Percentiles rank a stretch among this genome's conserved stretches.
phyloP scores from a whole-genome alignment of 805 yeast genomes.

The Hanseniaspora valbyensis region DNA sequence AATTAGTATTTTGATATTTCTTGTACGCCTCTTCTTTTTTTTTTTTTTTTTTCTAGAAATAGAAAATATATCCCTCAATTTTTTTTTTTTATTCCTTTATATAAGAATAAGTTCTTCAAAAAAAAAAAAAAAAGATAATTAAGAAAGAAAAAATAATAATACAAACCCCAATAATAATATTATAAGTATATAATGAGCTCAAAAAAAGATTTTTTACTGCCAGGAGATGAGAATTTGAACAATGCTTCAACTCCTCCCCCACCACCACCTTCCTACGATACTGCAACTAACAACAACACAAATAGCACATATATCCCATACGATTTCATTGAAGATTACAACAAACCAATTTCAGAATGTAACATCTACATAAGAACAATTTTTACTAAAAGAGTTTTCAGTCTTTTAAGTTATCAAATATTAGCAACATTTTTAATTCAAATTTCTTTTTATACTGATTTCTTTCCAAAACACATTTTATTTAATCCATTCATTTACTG shows the following conservation, averaged over 20 bases:
- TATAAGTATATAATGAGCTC: neutral
- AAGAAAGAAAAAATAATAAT: neutral
- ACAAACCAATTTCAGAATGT: slow-evolving; percentile 66
- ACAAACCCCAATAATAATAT: neutral
- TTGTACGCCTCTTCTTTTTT: too few species aligned
- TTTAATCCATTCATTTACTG: slow-evolving; percentile 10
- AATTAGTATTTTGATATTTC: too few species aligned
- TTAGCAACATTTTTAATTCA: slow-evolving; percentile 41
- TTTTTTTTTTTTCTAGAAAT: too few species aligned
- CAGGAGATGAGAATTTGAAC: neutral
- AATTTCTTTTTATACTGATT: slow-evolving; percentile 20
- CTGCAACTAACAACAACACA: slow-evolving; percentile 5
- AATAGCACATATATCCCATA: slow-evolving; percentile 37
- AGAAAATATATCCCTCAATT: too few species aligned
- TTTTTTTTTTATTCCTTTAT: too few species aligned
- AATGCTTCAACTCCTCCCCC: neutral
- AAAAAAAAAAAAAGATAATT: neutral
- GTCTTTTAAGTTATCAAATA: slow-evolving; percentile 56
- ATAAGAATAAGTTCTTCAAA: too few species aligned
- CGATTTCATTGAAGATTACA: slow-evolving; percentile 58
- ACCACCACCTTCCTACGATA: slow-evolving; percentile 4
- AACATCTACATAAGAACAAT: slow-evolving; percentile 62
- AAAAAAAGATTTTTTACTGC: slow-evolving; percentile 4
- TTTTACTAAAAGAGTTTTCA: slow-evolving; percentile 69
- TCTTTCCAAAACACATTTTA: slow-evolving; percentile 7